Base-by-base conservation (phyloP, 2,329 filamentous ascomycete genomes). In the Fusarium chuoi region DNA sequence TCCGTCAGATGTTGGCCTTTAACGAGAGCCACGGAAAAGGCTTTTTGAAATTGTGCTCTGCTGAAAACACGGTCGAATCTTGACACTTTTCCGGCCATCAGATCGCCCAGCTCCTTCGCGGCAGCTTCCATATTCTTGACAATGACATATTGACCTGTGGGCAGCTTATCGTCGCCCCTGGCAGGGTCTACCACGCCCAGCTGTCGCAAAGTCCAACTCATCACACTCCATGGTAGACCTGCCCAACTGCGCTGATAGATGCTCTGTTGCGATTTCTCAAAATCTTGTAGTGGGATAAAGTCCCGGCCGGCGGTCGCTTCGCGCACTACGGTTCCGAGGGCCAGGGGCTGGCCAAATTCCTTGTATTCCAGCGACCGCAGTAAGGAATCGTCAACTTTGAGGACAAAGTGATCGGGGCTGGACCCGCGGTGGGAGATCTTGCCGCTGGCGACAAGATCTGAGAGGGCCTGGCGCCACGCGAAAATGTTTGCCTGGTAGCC, bases 271-370 rank as follows among this genome's bases (percentile, higher is more conserved):
- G 88, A 85, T 8, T 78, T 80, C 61, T 93, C 81, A 77, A 97
- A 99, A 15, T 92, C 88, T 20, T 89, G 84, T 17, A 96, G 78
- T 0, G 92, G 90, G 18, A 98, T 85, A 81, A 98, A 89, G 49
- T 92, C 90, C 52, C 88, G 90, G 48, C 87, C 89, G 58, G 88
- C 85, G 3, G 96, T 84, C 1, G 93, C 93, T 77, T 98, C 96
- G 36, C 84, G 83, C 55, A 98, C 85, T 10, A 95, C 96, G 7
- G 91, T 90, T 3, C 93, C 93, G 2, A 99, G 85, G 7, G 93
- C 94, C 15, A 96, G 87, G 4, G 96, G 96, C 51, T 91, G 89
- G 5, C 96, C 96, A 82, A 90, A 95, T 77, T 96, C 91, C 49
- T 91, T 90, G 55, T 88, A 93, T 74, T 95, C 92, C 60, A 99